Evolutionary conservation across 352 stramenopile genomes (phyloP), one percentile per base, ranked within the genome.

Genomic region (Elongisporangium senticosum): DNA sequence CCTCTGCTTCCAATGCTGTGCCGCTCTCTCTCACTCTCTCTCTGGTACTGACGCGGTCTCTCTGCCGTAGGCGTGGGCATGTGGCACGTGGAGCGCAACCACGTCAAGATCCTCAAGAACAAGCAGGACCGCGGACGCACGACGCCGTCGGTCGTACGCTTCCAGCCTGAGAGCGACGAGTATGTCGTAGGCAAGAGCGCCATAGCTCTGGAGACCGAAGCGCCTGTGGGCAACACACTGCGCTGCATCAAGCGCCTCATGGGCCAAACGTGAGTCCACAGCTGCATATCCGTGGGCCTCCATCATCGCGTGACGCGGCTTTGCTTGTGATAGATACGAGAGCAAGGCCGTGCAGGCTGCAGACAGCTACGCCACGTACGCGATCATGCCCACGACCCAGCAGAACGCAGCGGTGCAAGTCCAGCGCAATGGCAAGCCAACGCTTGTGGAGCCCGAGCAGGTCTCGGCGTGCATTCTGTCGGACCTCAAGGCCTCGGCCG

Each of bases 91-190:
- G 83, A 90, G 14, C 75, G 82, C 39, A 89, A 89, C 63, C 77
- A 86, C 64, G 84, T 93, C 51, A 93, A 92, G 72, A 91, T 95
- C 64, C 56, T 95, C 57, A 92, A 93, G 66, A 91, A 86, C 64
- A 68, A 65, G 22, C 52, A 47, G 6, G 69, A 87, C 54, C 79
- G 85, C 43, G 76, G 67, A 6, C 79, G 82, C 54, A 94, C 86
- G 43, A 93, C 79, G 51, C 83, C 87, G 1, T 96, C 86, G 4
- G 80, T 93, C 2, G 83, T 95, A 61, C 75, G 76, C 13, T 96
- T 92, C 65, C 48, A 75, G 26, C 70, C 85, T 0, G 23, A 65
- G 0, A 86, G 63, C 51, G 74, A 87, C 26, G 55, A 64, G 7
- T 62, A 74, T 13, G 62, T 77, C 6, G 85, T 94, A 43, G 86